Conservation (phyloP, 768 basidiomycete species). For the Krasilnikovozyma curviuscula region DNA sequence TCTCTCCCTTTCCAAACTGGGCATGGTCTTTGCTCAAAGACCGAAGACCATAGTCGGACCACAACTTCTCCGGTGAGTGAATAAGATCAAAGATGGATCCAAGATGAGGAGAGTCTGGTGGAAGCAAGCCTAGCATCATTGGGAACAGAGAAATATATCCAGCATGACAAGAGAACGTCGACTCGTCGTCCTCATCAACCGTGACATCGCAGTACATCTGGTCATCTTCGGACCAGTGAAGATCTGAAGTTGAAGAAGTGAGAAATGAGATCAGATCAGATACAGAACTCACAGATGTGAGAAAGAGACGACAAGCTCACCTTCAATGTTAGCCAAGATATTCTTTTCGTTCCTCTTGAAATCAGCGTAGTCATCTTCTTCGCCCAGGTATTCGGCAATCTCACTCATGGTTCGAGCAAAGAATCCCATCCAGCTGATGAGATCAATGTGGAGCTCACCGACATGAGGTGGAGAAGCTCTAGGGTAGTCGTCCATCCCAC, state of each 20-base stretch:
- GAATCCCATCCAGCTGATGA: constrained; percentile 92
- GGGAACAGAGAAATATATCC: constrained; percentile 93
- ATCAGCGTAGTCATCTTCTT: constrained; percentile 44
- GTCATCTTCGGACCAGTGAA: constrained; percentile 78
- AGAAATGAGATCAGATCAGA: neutral
- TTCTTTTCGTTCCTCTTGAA: constrained; percentile 60
- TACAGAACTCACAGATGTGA: neutral
- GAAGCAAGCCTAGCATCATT: constrained; percentile 62
- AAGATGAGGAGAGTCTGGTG: constrained; percentile 56
- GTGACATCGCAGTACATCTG: constrained; percentile 86
- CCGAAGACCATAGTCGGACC: constrained; percentile 78
- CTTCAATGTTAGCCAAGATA: constrained; percentile 67
- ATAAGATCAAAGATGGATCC: constrained; percentile 63
- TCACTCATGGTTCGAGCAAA: constrained; percentile 84
- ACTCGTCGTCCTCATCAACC: constrained; percentile 76
- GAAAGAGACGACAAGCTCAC: constrained; percentile 29
- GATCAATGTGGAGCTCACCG: constrained; percentile 80
- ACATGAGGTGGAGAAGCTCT: constrained; percentile 59
- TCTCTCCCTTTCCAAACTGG: constrained; percentile 78
- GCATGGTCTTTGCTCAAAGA: constrained; percentile 72
- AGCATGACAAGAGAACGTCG: constrained; percentile 69
- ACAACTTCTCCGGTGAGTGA: constrained; percentile 60
- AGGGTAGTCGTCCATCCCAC: constrained; percentile 93
- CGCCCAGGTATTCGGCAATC: constrained; percentile 68
- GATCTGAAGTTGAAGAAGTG: constrained; percentile 34